Evolutionary conservation across 306 rosid genomes (phyloP).

Genomic region (Potentilla sterilis): DNA sequence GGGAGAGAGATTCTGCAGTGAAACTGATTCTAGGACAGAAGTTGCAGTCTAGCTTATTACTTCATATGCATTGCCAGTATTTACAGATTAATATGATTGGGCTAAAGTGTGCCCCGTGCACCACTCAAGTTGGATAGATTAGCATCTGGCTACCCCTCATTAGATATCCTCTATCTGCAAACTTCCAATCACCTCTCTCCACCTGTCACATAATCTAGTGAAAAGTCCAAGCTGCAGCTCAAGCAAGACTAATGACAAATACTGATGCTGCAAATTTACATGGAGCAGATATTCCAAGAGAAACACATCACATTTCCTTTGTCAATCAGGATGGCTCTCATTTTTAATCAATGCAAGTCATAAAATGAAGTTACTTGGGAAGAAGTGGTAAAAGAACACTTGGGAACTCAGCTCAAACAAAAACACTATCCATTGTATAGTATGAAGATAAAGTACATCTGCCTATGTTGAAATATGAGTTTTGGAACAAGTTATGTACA

Average conservation of each 20-base stretch:
- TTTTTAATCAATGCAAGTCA: background rate
- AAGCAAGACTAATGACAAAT: background rate
- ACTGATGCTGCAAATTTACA: background rate
- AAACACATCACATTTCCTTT: background rate
- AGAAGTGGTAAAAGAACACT: background rate
- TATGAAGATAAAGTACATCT: background rate
- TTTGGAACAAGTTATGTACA: slow-evolving; percentile 44
- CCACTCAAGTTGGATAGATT: slow-evolving; percentile 57
- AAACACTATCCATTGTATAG: background rate
- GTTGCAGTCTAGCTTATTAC: slow-evolving; percentile 14
- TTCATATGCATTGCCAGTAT: slow-evolving; percentile 19
- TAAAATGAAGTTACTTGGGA: background rate
- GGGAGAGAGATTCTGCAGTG: slow-evolving; percentile 15
- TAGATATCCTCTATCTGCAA: slow-evolving; percentile 60
- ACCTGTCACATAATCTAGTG: slow-evolving; percentile 50
- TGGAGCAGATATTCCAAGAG: background rate
- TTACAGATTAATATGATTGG: slow-evolving; percentile 38
- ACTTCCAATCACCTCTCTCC: slow-evolving; percentile 42
- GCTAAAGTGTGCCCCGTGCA: slow-evolving; percentile 23
- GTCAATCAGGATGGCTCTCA: background rate
- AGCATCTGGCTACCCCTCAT: slow-evolving; percentile 31
- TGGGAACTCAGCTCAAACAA: background rate
- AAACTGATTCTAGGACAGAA: background rate
- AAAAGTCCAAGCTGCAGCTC: background rate
- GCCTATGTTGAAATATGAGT: background rate